Evolutionary conservation across 331 rosid genomes (phyloP), one percentile per base, ranked within the genome.

Genomic region (Acacia concinna): DNA sequence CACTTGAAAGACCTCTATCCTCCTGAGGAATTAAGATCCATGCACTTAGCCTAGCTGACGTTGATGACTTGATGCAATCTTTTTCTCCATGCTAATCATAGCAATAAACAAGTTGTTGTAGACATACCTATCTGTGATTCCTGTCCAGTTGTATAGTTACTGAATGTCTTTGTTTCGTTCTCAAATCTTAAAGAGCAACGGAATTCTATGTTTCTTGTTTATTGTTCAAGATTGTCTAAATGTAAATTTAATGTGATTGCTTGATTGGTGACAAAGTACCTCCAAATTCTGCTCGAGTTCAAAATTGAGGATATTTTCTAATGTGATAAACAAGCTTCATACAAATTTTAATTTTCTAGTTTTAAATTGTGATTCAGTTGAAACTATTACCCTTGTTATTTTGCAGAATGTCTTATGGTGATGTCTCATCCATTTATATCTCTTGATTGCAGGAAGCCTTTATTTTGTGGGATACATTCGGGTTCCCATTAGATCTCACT

Each of bases 401-500:
- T 62, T 75, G 32, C 7, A 32, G 73, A 31, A 17, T 69, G 73
- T 27, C 47, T 7, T 10, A 18, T 78, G 74, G 57, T 47, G 62
- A 68, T 84, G 79, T 79, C 37, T 89, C 65, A 86, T 77, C 35
- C 78, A 71, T 38, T 73, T 60, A 18, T 84, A 14, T 83, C 37
- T 79, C 84, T 74, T 82, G 81, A 71, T 63, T 85, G 85, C 80
- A 96, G 99, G 99, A 93, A 74, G 99, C 97, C 41, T 95, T 95
- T 88, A 84, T 93, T 82, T 83, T 96, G 90, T 95, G 98, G 99
- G 99, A 95, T 77, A 93, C 99, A 0, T 95, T 54, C 69, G 99
- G 99, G 43, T 95, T 95, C 83, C 99, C 99, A 3, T 81, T 95
- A 72, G 99, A 95, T 87, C 90, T 95, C 85, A 95, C 99, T 76